A percentile compares a stretch with the other conserved stretches of the same genome.
These are phyloP conservation scores for Ciborinia camelliae DNA, from an alignment of 2,329 filamentous ascomycete species.

Conservation along the genomic window DNA sequence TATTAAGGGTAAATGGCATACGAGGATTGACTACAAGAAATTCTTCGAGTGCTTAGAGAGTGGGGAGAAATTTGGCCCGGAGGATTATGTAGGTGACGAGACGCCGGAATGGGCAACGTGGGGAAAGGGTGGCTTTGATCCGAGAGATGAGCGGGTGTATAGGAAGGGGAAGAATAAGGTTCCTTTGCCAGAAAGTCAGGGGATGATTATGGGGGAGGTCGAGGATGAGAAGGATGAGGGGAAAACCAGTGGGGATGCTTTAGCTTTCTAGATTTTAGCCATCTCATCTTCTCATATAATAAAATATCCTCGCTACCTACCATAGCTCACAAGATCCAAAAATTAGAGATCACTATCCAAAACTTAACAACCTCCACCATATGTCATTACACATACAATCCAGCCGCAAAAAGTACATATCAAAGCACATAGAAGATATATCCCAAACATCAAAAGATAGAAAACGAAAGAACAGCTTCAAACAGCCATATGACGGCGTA, in stretches of 20 bases:
- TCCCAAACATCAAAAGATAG: no score
- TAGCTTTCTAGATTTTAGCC: neutral
- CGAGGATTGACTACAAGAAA: constrained; percentile 80
- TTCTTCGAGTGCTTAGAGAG: constrained; percentile 83
- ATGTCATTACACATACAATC: no score
- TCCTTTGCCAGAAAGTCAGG: constrained; percentile 28
- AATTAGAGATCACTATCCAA: no score
- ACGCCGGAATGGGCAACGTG: constrained; percentile 94
- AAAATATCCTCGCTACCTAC: neutral
- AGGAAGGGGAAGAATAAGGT: constrained; percentile 65
- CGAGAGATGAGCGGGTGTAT: constrained; percentile 81
- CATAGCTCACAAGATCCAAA: no score
- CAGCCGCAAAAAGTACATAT: no score
- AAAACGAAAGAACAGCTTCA: no score
- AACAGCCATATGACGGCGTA: no score
- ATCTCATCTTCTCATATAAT: neutral
- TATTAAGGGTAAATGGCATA: constrained; percentile 79
- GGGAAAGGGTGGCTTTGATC: constrained; percentile 94
- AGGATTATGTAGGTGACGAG: constrained; percentile 82
- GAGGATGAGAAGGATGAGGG: neutral
- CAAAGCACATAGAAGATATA: no score
- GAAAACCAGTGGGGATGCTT: neutral
- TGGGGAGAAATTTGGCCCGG: constrained; percentile 68
- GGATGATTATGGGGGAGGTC: constrained; percentile 13
- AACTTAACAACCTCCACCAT: no score